Evolutionary conservation across 371 early-diverging fungal genomes (phyloP), one percentile per base, ranked within the genome.

Genomic region (Haplosporangium sp.): DNA sequence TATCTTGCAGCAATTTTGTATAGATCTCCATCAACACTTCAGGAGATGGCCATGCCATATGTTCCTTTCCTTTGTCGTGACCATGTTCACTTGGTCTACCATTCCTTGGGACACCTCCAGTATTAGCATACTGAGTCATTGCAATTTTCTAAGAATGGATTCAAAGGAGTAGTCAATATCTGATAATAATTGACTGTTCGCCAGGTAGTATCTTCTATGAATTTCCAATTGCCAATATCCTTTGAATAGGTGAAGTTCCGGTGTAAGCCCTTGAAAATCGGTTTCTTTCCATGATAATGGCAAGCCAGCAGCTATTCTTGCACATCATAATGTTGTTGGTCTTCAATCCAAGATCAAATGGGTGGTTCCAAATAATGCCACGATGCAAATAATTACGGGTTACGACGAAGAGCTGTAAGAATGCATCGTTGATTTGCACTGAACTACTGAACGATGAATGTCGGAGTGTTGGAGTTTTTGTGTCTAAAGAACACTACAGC

Each of bases 1-100:
- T 64, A 53, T 77, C 77, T 11, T 64, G 62, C 19, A 70, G 47
- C 37, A 79, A 61, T 1, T 47, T 67, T 7, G 67, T 74, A 42
- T 79, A 79, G 13, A 79, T 52, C 34, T 74, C 74, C 59, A 74
- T 67, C 20, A 79, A 57, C n/a, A 64, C 61, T 45, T 79, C 74
- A 27, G 67, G 67, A 5, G 79, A 74, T 40, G 79, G 74, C 39
- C 63, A 67, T 19, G 69, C 27, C 11, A 63, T 52, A 38, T 48
- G 60, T 11, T 66, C 76, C 19, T 48, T 76, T 27, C 63, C 59
- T n/a, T 56, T 57, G 8, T 44, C 47, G 5, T 42, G 40, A 37
- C 55, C n/a, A 38, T 39, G 39, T 13, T 60, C 65, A 11, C 50
- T 48, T 50, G 66, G 7, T 17, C 34, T 47, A 7, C 48, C 48